Percentiles rank a stretch among this genome's conserved stretches.
Conservation (phyloP, 768 basidiomycete species). For the Neoboletus magnificus region DNA sequence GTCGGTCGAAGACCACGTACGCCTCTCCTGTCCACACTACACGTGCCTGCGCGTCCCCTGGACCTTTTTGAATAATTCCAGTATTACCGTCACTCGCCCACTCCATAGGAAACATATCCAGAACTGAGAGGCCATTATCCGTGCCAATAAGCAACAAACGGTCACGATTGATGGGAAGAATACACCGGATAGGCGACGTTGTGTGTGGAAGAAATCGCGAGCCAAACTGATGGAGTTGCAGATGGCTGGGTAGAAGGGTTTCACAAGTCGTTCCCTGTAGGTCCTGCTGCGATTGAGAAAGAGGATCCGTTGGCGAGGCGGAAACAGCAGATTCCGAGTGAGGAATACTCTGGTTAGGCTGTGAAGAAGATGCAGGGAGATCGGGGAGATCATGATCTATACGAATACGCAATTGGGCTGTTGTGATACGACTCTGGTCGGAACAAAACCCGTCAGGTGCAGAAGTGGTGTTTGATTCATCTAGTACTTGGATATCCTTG, state of each 20-base stretch:
- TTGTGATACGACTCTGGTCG: conserved; percentile 11
- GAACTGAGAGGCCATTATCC: conserved; percentile 74
- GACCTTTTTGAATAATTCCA: conserved; percentile 49
- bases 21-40: conserved; percentile 77
- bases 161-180: conserved; percentile 66
- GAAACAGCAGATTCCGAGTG: conserved; percentile 10
- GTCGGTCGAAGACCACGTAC: conserved; percentile 37
- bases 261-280: conserved; percentile 42
- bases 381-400: conserved; percentile 38
- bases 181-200: conserved; percentile 67
- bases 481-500: conserved; percentile 19
- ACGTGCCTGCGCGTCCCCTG: conserved; percentile 65
- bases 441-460: conserved; percentile 4
- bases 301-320: conserved; percentile 23
- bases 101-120: conserved; percentile 79
- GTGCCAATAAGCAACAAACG: conserved; percentile 74
- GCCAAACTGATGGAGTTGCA: conserved; percentile 74
- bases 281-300: conserved; percentile 30
- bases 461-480: background rate
- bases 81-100: conserved; percentile 47
- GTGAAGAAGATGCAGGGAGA: conserved; percentile 14
- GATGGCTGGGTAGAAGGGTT: conserved; percentile 58
- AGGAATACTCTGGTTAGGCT: background rate
- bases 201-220: conserved; percentile 84
- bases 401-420: conserved; percentile 40